Conservation (phyloP, 768 basidiomycete genomes). For the Pleurotus citrinopileatus region DNA sequence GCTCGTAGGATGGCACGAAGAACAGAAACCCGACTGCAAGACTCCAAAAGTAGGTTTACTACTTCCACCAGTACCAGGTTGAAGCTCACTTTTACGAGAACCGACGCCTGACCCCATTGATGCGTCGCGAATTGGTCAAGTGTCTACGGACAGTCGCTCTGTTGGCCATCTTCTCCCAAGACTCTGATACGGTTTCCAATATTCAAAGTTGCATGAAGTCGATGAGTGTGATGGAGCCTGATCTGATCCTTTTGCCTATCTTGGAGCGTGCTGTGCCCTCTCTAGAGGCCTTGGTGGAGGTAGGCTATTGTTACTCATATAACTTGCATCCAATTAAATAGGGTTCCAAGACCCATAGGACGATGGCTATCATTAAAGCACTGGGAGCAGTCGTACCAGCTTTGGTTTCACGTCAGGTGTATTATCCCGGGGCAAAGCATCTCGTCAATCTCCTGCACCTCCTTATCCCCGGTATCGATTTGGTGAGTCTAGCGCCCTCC, state of each 20-base stretch:
- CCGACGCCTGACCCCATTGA: slow-evolving; percentile 72
- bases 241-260: slow-evolving; percentile 77
- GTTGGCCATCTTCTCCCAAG: slow-evolving; percentile 89
- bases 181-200: slow-evolving; percentile 67
- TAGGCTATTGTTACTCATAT: slow-evolving; percentile 29
- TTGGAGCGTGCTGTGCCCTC: slow-evolving; percentile 84
- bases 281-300: slow-evolving; percentile 86
- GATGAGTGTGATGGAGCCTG: slow-evolving; percentile 82
- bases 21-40: slow-evolving; percentile 74
- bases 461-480: slow-evolving; percentile 83
- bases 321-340: slow-evolving; percentile 7
- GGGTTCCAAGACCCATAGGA: slow-evolving; percentile 67
- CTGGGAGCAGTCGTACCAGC: slow-evolving; percentile 79
- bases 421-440: slow-evolving; percentile 81
- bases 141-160: slow-evolving; percentile 78
- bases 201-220: slow-evolving; percentile 81
- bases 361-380: slow-evolving; percentile 82
- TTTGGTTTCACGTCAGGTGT: slow-evolving; percentile 74
- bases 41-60: slow-evolving; percentile 54
- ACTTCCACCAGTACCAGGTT: background rate
- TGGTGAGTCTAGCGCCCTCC: slow-evolving; percentile 43
- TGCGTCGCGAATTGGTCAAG: slow-evolving; percentile 84
- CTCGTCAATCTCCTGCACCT: slow-evolving; percentile 78
- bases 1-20: slow-evolving; percentile 71
- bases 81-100: slow-evolving; percentile 34